phyloP scores from a whole-genome alignment of 1,284 basidiomycete species.

The Vanrija sp. region DNA sequence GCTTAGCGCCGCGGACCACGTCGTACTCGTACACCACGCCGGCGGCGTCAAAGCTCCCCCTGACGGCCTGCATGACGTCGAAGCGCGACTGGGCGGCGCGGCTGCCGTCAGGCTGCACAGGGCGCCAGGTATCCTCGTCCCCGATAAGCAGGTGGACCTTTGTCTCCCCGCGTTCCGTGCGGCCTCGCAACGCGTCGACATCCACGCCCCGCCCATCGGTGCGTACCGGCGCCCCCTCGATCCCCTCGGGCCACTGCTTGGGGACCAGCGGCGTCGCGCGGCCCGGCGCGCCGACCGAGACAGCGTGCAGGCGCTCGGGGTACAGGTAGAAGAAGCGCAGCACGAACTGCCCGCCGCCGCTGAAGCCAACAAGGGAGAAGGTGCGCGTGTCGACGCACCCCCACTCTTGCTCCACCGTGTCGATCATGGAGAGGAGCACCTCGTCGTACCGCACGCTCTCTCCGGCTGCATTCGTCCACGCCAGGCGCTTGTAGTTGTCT shows the following conservation, averaged over 20 bases:
- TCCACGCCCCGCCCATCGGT: constrained; percentile 1
- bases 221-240: constrained; percentile 1
- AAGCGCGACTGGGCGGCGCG: constrained; percentile 5
- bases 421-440: constrained; percentile 17
- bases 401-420: constrained; percentile 13
- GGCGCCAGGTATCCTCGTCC: constrained; percentile 10
- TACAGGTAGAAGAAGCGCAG: constrained; percentile 24
- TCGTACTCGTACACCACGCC: constrained; percentile 8
- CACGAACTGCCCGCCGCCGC: constrained; percentile 22
- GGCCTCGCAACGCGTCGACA: not conserved
- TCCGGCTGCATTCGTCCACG: constrained; percentile 4
- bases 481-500: constrained; percentile 22
- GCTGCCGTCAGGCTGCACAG: constrained; percentile 13
- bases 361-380: constrained; percentile 17
- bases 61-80: constrained; percentile 13
- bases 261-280: constrained; percentile 12
- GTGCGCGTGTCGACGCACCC: constrained; percentile 15
- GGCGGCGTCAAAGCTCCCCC: constrained; percentile 10
- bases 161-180: not conserved
- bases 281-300: constrained; percentile 22
- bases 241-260: constrained; percentile 15
- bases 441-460: constrained; percentile 14
- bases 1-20: constrained; percentile 8
- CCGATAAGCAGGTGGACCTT: constrained; percentile 16
- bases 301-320: constrained; percentile 16